phyloP scores from a whole-genome alignment of 495 filamentous ascomycete genomes.

The Xylaria sp. region DNA sequence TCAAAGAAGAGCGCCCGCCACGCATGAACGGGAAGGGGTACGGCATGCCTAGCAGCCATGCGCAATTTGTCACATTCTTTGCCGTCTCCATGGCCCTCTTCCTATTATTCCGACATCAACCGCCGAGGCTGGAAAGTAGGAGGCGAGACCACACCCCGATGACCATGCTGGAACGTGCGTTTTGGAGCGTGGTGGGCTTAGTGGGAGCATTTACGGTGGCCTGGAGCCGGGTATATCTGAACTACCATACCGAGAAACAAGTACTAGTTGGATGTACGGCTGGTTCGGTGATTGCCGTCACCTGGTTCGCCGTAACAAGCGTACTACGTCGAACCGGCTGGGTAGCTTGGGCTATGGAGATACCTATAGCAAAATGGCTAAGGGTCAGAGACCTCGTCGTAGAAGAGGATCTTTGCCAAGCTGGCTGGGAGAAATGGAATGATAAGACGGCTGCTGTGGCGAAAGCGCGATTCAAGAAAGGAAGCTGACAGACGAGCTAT shows the following conservation, averaged over 20 bases:
- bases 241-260: slow-evolving; percentile 90
- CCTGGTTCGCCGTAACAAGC: slow-evolving; percentile 79
- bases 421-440: slow-evolving; percentile 94
- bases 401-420: slow-evolving; percentile 87
- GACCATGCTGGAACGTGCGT: slow-evolving; percentile 61
- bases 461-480: slow-evolving; percentile 33
- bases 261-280: slow-evolving; percentile 80
- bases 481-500: slow-evolving; percentile 8
- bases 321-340: slow-evolving; percentile 63
- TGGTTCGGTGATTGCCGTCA: slow-evolving; percentile 71
- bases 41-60: slow-evolving; percentile 98
- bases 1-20: slow-evolving; percentile 88
- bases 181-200: slow-evolving; percentile 64
- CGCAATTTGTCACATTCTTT: slow-evolving; percentile 93
- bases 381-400: slow-evolving; percentile 84
- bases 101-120: slow-evolving; percentile 76
- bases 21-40: slow-evolving; percentile 91
- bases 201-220: slow-evolving; percentile 73
- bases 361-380: slow-evolving; percentile 66
- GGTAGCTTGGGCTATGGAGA: slow-evolving; percentile 75
- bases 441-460: slow-evolving; percentile 49
- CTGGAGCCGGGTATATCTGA: slow-evolving; percentile 84
- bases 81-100: slow-evolving; percentile 82
- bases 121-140: slow-evolving; percentile 43
- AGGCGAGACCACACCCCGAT: slow-evolving; percentile 55